These are phyloP conservation scores for Dactylellina haptotyla DNA, from an alignment of 2,329 filamentous ascomycete genomes.

Conservation along the genomic window DNA sequence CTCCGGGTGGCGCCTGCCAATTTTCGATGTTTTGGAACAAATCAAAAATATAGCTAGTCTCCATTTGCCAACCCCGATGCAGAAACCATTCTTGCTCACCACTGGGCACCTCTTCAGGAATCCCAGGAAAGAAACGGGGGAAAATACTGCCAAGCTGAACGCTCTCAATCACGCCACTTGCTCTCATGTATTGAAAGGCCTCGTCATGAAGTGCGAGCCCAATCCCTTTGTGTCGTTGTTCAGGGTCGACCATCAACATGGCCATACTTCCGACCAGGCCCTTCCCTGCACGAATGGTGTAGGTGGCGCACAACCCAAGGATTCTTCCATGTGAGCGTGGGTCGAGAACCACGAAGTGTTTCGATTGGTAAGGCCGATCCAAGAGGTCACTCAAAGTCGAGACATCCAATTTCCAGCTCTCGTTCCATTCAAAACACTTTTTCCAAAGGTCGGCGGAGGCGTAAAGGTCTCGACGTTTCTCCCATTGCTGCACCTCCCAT, in stretches of 20 bases:
- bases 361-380: constrained; percentile 57
- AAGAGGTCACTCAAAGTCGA: constrained; percentile 58
- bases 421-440: constrained; percentile 58
- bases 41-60: constrained; percentile 57
- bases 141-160: constrained; percentile 59
- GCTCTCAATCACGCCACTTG: constrained; percentile 55
- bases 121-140: constrained; percentile 58
- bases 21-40: constrained; percentile 57
- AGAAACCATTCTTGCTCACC: constrained; percentile 58
- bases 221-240: constrained; percentile 57
- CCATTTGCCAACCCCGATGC: constrained; percentile 57
- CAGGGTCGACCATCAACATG: constrained; percentile 57
- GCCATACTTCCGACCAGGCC: constrained; percentile 58
- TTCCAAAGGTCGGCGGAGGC: constrained; percentile 58
- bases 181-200: constrained; percentile 57
- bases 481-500: constrained; percentile 59
- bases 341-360: constrained; percentile 58
- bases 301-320: constrained; percentile 58
- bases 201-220: constrained; percentile 58
- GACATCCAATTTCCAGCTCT: constrained; percentile 58
- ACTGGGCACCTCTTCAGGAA: constrained; percentile 56
- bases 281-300: constrained; percentile 57
- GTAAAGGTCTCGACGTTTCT: constrained; percentile 58
- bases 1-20: constrained; percentile 53
- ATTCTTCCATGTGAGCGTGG: constrained; percentile 56